Evolutionary conservation across 306 rosid species (phyloP).

Genomic region (Delonix regia): DNA sequence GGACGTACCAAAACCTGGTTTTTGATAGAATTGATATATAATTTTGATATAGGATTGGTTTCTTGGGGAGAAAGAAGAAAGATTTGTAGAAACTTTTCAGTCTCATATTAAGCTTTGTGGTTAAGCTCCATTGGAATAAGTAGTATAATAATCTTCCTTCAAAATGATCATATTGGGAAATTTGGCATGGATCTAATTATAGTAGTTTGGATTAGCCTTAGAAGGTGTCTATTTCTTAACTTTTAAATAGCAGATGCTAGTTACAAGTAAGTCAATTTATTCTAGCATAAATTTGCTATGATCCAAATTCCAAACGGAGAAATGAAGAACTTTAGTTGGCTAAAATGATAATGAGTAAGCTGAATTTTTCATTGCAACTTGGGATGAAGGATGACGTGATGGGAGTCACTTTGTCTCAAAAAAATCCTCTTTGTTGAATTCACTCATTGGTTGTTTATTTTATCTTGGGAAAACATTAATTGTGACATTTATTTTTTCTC

Average conservation of each 20-base stretch:
- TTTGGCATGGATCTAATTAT: background rate
- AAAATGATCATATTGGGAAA: background rate
- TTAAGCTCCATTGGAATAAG: background rate
- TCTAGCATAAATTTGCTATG: background rate
- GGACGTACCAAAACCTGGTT: background rate
- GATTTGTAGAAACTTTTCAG: background rate
- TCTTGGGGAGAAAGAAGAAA: background rate
- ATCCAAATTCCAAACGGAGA: background rate
- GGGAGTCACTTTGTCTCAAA: background rate
- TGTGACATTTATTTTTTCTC: background rate
- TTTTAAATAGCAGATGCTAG: background rate
- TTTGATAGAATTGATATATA: slow-evolving; percentile 8
- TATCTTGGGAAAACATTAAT: background rate
- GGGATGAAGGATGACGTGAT: background rate
- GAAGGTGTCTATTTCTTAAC: background rate
- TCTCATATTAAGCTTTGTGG: background rate
- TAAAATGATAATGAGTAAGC: background rate
- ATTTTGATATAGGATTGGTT: background rate
- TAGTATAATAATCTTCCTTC: background rate
- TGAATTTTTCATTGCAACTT: background rate
- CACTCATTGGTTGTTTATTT: background rate
- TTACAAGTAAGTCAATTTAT: background rate
- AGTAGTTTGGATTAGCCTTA: background rate
- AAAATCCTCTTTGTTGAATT: background rate
- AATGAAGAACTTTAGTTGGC: background rate